phyloP scores from a whole-genome alignment of 352 stramenopile genomes.

The Pythium aristosporum region DNA sequence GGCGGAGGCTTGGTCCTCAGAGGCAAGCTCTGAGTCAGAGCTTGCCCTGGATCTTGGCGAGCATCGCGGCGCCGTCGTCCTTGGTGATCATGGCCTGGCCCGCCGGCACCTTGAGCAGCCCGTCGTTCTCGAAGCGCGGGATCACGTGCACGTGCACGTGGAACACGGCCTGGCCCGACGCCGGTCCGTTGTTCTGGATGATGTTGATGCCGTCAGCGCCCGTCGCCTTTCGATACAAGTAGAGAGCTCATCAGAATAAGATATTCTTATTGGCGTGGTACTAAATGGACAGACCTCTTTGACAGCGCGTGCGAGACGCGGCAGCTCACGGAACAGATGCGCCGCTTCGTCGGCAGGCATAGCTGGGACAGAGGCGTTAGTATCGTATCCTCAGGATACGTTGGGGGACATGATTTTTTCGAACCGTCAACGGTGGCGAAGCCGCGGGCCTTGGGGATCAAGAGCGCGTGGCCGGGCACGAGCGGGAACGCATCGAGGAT shows the following conservation, averaged over 20 bases:
- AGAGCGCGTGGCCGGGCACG: constrained; percentile 60
- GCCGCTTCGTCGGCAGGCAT: constrained; percentile 74
- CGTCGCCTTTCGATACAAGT: constrained; percentile 36
- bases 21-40: no score
- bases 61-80: constrained; percentile 54
- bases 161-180: constrained; percentile 72
- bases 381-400: constrained; percentile 15
- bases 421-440: constrained; percentile 67
- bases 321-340: constrained; percentile 71
- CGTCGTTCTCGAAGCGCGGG: constrained; percentile 64
- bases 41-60: constrained; percentile 77
- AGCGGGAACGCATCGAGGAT: constrained; percentile 81
- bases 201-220: constrained; percentile 73
- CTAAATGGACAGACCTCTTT: constrained; percentile 34
- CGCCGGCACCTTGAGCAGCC: constrained; percentile 51
- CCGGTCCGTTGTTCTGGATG: constrained; percentile 77
- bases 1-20: no score
- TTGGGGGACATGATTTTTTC: neutral
- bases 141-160: constrained; percentile 84
- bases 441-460: constrained; percentile 66
- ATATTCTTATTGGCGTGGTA: neutral
- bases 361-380: constrained; percentile 27
- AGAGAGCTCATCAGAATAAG: neutral
- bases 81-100: constrained; percentile 60
- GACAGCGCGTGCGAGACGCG: constrained; percentile 71